Conservation (phyloP, 495 filamentous ascomycete genomes). For the Podospora anserina region DNA sequence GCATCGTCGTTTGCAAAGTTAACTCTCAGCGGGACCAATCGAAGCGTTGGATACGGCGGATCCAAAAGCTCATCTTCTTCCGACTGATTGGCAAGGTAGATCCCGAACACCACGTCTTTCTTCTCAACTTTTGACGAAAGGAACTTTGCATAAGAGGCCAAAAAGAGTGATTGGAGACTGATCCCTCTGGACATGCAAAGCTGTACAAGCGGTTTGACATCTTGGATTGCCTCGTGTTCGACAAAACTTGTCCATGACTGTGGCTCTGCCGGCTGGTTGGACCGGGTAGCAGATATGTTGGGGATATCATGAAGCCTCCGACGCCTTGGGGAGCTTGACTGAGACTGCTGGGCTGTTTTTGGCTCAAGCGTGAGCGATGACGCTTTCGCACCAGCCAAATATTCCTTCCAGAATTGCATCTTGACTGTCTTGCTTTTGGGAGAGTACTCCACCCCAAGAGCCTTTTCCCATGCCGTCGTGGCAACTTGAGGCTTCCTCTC, state of each 20-base stretch:
- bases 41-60: conserved; percentile 37
- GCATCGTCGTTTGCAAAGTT: background rate
- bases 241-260: conserved; percentile 18
- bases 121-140: background rate
- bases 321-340: background rate
- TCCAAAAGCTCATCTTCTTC: conserved; percentile 20
- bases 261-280: background rate
- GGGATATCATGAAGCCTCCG: background rate
- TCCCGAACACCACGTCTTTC: conserved; percentile 38
- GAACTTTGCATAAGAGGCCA: conserved; percentile 40
- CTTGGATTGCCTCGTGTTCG: conserved; percentile 16
- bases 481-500: background rate
- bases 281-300: background rate
- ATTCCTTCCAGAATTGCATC: conserved; percentile 53
- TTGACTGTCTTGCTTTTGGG: conserved; percentile 19
- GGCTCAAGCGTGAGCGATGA: background rate
- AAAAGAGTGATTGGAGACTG: conserved; percentile 43
- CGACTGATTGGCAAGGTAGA: conserved; percentile 46
- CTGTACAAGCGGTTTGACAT: conserved; percentile 17
- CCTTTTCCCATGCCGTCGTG: background rate
- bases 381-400: conserved; percentile 38
- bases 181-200: conserved; percentile 29
- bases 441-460: conserved; percentile 6
- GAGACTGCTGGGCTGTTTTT: background rate
- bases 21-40: conserved; percentile 42